These are phyloP conservation scores for Acanthamoeba culbertsoni DNA, from an alignment of 208 protist genomes.

Conservation along the genomic window DNA sequence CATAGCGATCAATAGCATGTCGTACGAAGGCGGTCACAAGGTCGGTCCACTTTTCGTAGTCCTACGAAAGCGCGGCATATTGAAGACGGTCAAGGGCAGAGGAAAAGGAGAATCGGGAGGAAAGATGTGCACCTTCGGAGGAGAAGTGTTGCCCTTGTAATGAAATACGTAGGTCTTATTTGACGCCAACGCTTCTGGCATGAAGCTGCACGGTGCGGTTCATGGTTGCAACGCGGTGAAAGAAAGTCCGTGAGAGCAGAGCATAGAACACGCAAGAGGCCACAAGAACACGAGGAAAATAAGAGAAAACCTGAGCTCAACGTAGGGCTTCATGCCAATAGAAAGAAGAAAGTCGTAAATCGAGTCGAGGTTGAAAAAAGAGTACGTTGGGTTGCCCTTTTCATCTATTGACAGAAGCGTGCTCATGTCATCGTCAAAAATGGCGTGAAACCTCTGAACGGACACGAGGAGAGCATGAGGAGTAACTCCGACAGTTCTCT, in stretches of 20 bases:
- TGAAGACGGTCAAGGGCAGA: neutral
- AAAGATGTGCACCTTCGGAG: conserved; percentile 59
- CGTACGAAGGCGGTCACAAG: conserved; percentile 46
- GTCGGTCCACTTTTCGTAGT: conserved; percentile 54
- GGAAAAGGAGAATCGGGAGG: neutral
- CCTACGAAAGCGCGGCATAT: neutral
- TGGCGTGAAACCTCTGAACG: conserved; percentile 66
- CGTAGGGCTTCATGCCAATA: conserved; percentile 66
- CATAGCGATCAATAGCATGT: conserved; percentile 57
- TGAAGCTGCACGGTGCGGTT: conserved; percentile 9
- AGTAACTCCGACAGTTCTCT: too few species aligned
- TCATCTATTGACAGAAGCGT: neutral
- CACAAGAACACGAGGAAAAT: too few species aligned
- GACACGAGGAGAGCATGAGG: too few species aligned
- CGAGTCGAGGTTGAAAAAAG: conserved; percentile 63
- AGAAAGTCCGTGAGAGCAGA: too few species aligned
- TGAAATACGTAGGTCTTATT: conserved; percentile 68
- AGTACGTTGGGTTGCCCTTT: conserved; percentile 39
- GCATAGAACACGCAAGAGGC: too few species aligned
- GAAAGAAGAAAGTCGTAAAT: conserved; percentile 67
- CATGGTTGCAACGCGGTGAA: too few species aligned
- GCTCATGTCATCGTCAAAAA: conserved; percentile 74
- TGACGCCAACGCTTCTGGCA: conserved; percentile 47
- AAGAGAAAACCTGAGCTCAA: conserved; percentile 69
- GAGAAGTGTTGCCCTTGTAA: conserved; percentile 70